Evolutionary conservation across 78 protist genomes (phyloP).

Genomic region (Isochrysis galbana): DNA sequence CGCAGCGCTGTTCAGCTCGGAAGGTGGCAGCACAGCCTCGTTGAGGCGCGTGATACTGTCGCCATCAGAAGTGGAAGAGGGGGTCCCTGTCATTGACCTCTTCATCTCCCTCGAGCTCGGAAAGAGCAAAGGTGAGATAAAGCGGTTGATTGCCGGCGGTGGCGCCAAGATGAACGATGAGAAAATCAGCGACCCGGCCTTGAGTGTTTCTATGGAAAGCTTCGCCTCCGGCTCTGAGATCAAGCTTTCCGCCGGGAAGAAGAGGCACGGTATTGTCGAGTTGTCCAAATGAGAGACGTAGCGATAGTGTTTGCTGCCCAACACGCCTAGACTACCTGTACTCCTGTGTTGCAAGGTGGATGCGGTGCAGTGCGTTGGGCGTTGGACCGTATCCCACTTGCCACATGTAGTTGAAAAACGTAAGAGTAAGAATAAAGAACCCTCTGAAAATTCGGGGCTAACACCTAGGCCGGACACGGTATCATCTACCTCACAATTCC

Average conservation of each 20-base stretch:
- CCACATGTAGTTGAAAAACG: no score
- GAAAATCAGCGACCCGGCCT: not conserved
- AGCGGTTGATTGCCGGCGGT: not conserved
- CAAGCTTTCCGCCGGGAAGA: slow-evolving; percentile 41
- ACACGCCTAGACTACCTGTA: no score
- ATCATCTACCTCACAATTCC: no score
- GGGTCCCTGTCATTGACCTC: slow-evolving; percentile 24
- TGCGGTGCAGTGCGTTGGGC: no score
- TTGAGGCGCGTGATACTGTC: not conserved
- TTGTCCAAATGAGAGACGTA: no score
- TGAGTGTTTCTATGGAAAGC: not conserved
- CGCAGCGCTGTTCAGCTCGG: slow-evolving; percentile 20
- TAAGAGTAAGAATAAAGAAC: no score
- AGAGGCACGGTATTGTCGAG: slow-evolving; percentile 48
- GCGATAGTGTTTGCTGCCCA: no score
- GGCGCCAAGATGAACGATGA: slow-evolving; percentile 36
- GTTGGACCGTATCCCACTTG: no score
- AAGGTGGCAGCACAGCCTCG: not conserved
- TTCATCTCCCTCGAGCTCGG: slow-evolving; percentile 20
- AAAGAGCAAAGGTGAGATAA: slow-evolving; percentile 15
- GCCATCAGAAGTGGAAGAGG: not conserved
- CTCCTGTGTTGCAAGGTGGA: no score
- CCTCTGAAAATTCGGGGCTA: no score
- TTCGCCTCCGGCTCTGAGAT: not conserved
- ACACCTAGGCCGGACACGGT: no score